Conservation (phyloP, 257 asterid species). For the Solanum pimpinellifolium region DNA sequence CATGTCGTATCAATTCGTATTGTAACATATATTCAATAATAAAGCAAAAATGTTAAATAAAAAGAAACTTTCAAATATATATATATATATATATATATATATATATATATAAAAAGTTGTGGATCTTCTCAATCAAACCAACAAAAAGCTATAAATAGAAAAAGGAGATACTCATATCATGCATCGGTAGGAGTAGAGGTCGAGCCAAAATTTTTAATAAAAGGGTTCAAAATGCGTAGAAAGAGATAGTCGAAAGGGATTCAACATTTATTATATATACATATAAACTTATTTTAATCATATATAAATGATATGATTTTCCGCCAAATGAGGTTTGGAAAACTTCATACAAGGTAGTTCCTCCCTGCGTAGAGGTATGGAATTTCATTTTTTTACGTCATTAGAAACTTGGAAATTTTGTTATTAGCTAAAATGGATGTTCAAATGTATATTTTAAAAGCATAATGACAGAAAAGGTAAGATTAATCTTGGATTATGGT, state of each 20-base stretch:
- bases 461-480: background rate
- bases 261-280: too few relatives aligned
- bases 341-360: too few relatives aligned
- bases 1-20: background rate
- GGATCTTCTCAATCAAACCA: background rate
- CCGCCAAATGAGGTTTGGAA: too few relatives aligned
- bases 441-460: background rate
- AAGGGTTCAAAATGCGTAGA: too few relatives aligned
- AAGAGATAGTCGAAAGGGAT: fast-evolving
- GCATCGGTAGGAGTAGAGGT: too few relatives aligned
- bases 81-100: too few relatives aligned
- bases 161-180: background rate
- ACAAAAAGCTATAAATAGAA: background rate
- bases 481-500: background rate
- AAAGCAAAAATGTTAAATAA: background rate
- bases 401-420: background rate
- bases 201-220: too few relatives aligned
- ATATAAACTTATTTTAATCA: too few relatives aligned
- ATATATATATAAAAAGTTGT: background rate
- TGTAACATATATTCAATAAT: background rate
- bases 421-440: background rate
- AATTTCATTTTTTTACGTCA: background rate
- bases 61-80: too few relatives aligned
- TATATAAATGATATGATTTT: too few relatives aligned
- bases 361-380: background rate